Evolutionary conservation across 306 rosid species (phyloP).

Genomic region (Cucurbita ficifolia): DNA sequence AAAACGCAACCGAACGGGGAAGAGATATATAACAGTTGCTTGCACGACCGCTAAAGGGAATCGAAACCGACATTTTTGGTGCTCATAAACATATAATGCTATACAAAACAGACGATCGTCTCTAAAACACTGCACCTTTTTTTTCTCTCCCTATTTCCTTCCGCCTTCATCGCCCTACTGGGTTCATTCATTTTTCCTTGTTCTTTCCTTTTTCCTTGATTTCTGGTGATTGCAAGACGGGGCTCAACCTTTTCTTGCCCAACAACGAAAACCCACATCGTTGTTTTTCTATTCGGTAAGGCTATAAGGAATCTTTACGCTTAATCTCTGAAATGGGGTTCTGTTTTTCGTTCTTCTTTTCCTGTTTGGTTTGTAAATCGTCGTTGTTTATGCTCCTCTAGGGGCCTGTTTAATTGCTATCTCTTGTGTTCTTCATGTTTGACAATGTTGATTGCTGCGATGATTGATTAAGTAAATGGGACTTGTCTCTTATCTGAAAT

Average conservation of each 20-base stretch:
- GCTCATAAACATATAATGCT: neutral
- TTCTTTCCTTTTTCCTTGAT: conserved; percentile 22
- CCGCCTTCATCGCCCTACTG: neutral
- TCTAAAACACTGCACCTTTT: neutral
- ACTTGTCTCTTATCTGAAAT: neutral
- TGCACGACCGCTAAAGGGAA: conserved; percentile 36
- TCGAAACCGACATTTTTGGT: conserved; percentile 3
- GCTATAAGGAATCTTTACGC: neutral
- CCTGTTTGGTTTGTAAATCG: conserved; percentile 22
- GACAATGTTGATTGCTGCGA: neutral
- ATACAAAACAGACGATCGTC: neutral
- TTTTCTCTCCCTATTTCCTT: neutral
- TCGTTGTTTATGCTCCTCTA: conserved; percentile 20
- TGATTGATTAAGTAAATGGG: neutral
- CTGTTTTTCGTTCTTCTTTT: conserved; percentile 4
- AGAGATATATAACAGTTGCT: conserved; percentile 27
- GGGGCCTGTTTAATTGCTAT: neutral
- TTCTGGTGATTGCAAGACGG: conserved; percentile 17
- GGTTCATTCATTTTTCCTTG: conserved; percentile 2
- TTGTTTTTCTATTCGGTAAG: neutral
- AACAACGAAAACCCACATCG: conserved; percentile 8
- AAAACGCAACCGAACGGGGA: conserved; percentile 13
- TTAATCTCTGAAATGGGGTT: conserved; percentile 20
- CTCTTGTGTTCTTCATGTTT: neutral
- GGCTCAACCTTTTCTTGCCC: neutral